These are phyloP conservation scores for Myxozyma vanderwaltii DNA, from an alignment of 805 yeast species.

Conservation along the genomic window DNA sequence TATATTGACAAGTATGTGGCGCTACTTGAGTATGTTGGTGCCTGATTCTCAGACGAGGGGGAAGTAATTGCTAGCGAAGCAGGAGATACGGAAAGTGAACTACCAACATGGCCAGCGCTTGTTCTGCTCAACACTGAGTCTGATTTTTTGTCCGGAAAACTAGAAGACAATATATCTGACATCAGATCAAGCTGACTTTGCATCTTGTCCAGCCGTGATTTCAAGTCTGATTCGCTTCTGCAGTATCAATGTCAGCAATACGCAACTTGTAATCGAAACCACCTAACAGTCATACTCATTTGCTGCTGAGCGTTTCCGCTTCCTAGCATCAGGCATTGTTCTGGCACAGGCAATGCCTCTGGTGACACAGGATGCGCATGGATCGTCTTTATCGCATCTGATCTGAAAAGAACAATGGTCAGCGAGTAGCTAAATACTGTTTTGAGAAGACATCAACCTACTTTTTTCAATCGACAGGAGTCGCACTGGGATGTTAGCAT, in stretches of 20 bases:
- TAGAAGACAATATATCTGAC: neutral
- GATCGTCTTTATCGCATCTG: conserved; percentile 20
- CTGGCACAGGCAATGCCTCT: conserved; percentile 8
- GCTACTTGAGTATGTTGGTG: too few relatives aligned
- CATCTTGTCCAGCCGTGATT: conserved; percentile 18
- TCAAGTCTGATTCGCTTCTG: conserved; percentile 4
- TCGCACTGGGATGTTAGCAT: conserved; percentile 26
- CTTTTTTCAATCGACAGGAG: conserved; percentile 23
- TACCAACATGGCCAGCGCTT: too few relatives aligned
- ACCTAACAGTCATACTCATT: neutral
- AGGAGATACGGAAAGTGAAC: too few relatives aligned
- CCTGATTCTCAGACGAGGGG: too few relatives aligned
- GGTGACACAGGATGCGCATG: conserved; percentile 11
- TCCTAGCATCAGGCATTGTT: conserved; percentile 23
- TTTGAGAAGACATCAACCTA: too few relatives aligned
- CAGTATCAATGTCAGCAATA: neutral
- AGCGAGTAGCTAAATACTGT: neutral
- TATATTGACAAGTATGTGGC: too few relatives aligned
- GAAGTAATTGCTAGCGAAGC: too few relatives aligned
- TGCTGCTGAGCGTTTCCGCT: conserved; percentile 9
- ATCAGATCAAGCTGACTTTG: conserved; percentile 24
- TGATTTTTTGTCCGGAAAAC: neutral
- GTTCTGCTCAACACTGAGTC: neutral
- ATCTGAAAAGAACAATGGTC: conserved; percentile 8
- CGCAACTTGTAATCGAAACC: neutral